Evolutionary conservation across 139 green algal genomes (phyloP), one percentile per base, ranked within the genome.

Genomic region (Chlorella sp.): DNA sequence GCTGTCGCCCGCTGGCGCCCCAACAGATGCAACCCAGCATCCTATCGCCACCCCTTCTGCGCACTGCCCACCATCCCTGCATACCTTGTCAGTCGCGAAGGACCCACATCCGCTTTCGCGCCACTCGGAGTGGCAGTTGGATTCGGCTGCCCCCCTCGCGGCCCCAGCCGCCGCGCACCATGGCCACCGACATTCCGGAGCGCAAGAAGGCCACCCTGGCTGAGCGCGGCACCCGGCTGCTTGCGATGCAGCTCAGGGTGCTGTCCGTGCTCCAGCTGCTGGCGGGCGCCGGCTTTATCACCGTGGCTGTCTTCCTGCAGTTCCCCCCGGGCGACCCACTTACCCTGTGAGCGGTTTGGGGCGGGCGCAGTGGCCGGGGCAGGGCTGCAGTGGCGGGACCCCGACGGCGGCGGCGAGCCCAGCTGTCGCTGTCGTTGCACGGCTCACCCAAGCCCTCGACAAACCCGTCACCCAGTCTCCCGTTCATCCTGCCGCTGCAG

Each of bases 241-340:
- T 91, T 19, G 89, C 71, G 3, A 14, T 85, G n/a, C 57, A 84
- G 37, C 82, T 92, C 19, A 39, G 90, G 1, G 37, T 90, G 3
- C 30, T 92, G 3, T 48, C 32, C 14, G 75, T 87, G 5, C 75
- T 92, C 2, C 90, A 92, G 81, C 79, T 90, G 11, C 15, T 80
- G 3, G 64, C 84, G 0, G 90, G 90, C 9, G 60, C 61, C 0
- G 85, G 81, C 42, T 90, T 88, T 19, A 90, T 92, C 78, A 71
- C 36, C 11, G 26, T 92, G 0, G 76, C 90, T 0, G 37, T 69
- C 26, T 66, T 90, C n/a, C 80, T 92, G 28, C 73, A 87, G 34
- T 88, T 75, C 16, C 90, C 90, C 19, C 90, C 90, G 2, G 81
- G 82, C 36, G 88, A 91, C 53, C 39, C 71, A 11, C 71, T 91